phyloP scores from a whole-genome alignment of 2,329 filamentous ascomycete species.

The Alternaria novae-zelandiae region DNA sequence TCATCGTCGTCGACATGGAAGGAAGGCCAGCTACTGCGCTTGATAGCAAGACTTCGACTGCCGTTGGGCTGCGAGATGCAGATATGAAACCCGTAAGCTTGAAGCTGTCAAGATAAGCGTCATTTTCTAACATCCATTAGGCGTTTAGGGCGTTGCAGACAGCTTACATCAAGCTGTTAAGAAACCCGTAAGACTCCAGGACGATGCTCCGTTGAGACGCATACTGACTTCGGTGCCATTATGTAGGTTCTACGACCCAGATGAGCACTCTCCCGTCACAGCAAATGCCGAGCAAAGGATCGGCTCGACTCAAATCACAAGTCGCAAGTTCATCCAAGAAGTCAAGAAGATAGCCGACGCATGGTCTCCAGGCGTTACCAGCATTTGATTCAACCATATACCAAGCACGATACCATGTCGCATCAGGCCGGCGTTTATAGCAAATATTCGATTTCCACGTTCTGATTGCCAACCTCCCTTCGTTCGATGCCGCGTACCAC shows the following conservation, averaged over 20 bases:
- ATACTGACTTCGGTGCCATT: constrained; percentile 72
- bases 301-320: constrained; percentile 73
- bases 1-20: constrained; percentile 90
- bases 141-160: constrained; percentile 90
- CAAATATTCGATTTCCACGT: not conserved
- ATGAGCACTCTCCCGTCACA: constrained; percentile 73
- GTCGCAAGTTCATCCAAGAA: constrained; percentile 79
- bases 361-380: constrained; percentile 78
- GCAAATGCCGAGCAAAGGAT: constrained; percentile 54
- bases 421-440: constrained; percentile 36
- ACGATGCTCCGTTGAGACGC: not conserved
- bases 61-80: constrained; percentile 77
- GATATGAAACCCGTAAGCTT: constrained; percentile 78
- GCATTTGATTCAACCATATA: constrained; percentile 54
- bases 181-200: constrained; percentile 65
- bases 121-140: constrained; percentile 47
- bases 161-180: constrained; percentile 86
- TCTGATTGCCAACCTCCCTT: not conserved
- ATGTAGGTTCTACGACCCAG: constrained; percentile 81
- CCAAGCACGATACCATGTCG: constrained; percentile 24
- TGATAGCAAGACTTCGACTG: constrained; percentile 49
- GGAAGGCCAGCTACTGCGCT: constrained; percentile 61
- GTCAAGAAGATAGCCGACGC: constrained; percentile 83
- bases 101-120: not conserved
- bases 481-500: not conserved